Evolutionary conservation across 345 rosid species (phyloP).

Genomic region (Pelargonium nanum): DNA sequence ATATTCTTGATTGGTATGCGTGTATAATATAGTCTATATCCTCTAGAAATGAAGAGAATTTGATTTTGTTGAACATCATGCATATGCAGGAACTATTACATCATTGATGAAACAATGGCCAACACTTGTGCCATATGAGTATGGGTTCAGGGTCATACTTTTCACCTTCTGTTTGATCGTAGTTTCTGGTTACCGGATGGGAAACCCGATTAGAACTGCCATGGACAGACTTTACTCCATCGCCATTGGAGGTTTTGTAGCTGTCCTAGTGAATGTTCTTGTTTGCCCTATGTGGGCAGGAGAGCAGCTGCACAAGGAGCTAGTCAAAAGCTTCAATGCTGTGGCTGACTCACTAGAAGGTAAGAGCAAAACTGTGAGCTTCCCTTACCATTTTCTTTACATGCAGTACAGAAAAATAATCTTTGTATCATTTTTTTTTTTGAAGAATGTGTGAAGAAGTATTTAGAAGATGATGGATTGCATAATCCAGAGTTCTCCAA

Average conservation of each 20-base stretch:
- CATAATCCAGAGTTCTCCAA: conserved; percentile 45
- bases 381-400: background rate
- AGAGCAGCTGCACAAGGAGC: conserved; percentile 46
- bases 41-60: too few species aligned
- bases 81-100: conserved; percentile 37
- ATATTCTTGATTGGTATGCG: conserved; percentile 52
- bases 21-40: background rate
- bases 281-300: conserved; percentile 60
- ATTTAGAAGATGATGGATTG: conserved; percentile 39
- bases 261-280: conserved; percentile 49
- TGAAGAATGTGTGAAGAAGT: conserved; percentile 55
- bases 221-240: conserved; percentile 59
- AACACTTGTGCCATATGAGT: conserved; percentile 49
- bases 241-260: conserved; percentile 55
- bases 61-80: conserved; percentile 1
- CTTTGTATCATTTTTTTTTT: background rate
- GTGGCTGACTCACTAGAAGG: conserved; percentile 63
- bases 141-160: conserved; percentile 51
- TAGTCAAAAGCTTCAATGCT: conserved; percentile 35
- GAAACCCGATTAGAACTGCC: conserved; percentile 45
- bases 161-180: conserved; percentile 61
- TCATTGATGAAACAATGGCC: conserved; percentile 65
- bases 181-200: conserved; percentile 52
- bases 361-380: conserved; percentile 4
- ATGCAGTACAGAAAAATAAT: background rate